phyloP scores from a whole-genome alignment of 768 basidiomycete genomes.

The Termitomyces sp. region DNA sequence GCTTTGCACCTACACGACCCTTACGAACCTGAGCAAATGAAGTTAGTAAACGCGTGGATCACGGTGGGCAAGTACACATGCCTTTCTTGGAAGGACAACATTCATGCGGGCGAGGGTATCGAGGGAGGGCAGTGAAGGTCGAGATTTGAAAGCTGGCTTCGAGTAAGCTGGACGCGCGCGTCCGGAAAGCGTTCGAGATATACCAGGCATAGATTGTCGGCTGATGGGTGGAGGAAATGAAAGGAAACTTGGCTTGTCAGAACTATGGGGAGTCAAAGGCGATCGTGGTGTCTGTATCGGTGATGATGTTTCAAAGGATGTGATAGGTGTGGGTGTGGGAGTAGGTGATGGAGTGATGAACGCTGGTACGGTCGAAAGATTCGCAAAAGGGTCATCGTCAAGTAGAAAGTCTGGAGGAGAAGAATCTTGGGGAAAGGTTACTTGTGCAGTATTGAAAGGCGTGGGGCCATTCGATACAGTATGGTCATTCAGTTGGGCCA shows the following conservation, averaged over 20 bases:
- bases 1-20: slow-evolving; percentile 47
- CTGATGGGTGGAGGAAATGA: slow-evolving; percentile 12
- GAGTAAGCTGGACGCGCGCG: slow-evolving; percentile 36
- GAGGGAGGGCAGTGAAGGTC: slow-evolving; percentile 51
- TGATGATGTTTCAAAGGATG: slow-evolving; percentile 15
- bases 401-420: slow-evolving; percentile 46
- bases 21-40: slow-evolving; percentile 37
- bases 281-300: slow-evolving; percentile 20
- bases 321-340: slow-evolving; percentile 6
- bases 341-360: slow-evolving; percentile 8
- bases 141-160: slow-evolving; percentile 43
- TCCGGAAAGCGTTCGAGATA: slow-evolving; percentile 17
- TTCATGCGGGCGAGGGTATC: slow-evolving; percentile 48
- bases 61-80: slow-evolving; percentile 14
- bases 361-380: slow-evolving; percentile 35
- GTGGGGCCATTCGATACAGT: slow-evolving; percentile 1
- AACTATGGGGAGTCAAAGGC: slow-evolving; percentile 20
- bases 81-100: slow-evolving; percentile 43
- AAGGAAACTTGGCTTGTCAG: slow-evolving; percentile 15
- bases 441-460: slow-evolving; percentile 17
- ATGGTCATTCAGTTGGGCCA: slow-evolving; percentile 14
- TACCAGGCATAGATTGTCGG: slow-evolving; percentile 4
- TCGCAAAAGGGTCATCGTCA: slow-evolving; percentile 76
- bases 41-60: slow-evolving; percentile 1
- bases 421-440: slow-evolving; percentile 20